Evolutionary conservation across 176 grass and related monocot genomes (phyloP).

Genomic region (Oryza rufipogon): DNA sequence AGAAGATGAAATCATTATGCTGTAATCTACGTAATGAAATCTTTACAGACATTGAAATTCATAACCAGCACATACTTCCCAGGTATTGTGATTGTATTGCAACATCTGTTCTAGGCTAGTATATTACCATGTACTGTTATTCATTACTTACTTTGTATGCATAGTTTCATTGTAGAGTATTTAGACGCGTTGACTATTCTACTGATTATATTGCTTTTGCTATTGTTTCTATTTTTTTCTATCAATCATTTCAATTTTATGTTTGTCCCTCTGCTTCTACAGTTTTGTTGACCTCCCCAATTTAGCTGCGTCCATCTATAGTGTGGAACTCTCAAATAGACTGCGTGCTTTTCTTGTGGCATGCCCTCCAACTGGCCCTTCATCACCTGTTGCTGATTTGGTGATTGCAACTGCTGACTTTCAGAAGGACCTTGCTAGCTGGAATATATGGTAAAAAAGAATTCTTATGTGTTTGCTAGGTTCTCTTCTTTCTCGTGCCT

Average conservation of each 20-base stretch:
- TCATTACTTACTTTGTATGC: not conserved
- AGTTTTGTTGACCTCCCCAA: slow-evolving; percentile 94
- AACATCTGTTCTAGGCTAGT: not conserved
- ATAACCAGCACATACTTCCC: slow-evolving; percentile 93
- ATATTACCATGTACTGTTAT: not conserved
- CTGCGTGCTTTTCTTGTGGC: slow-evolving; percentile 84
- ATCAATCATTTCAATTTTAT: slow-evolving; percentile 16
- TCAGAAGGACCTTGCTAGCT: slow-evolving; percentile 90
- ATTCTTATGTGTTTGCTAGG: slow-evolving; percentile 4
- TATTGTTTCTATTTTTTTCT: not conserved
- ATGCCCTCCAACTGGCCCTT: slow-evolving; percentile 86
- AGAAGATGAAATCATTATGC: slow-evolving; percentile 93
- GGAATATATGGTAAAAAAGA: slow-evolving; percentile 84
- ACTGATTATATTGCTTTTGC: not conserved
- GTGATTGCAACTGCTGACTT: slow-evolving; percentile 92
- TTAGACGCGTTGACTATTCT: not conserved
- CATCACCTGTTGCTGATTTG: slow-evolving; percentile 87
- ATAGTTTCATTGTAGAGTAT: not conserved
- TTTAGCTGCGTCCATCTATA: slow-evolving; percentile 84
- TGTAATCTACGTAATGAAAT: slow-evolving; percentile 88
- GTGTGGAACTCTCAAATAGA: slow-evolving; percentile 83
- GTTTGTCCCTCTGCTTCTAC: slow-evolving; percentile 39
- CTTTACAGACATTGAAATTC: slow-evolving; percentile 98
- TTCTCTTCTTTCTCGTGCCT: slow-evolving; percentile 16
- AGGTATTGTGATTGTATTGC: slow-evolving; percentile 55